phyloP scores from a whole-genome alignment of 305 asterid genomes.

The Fraxinus latifolia region DNA sequence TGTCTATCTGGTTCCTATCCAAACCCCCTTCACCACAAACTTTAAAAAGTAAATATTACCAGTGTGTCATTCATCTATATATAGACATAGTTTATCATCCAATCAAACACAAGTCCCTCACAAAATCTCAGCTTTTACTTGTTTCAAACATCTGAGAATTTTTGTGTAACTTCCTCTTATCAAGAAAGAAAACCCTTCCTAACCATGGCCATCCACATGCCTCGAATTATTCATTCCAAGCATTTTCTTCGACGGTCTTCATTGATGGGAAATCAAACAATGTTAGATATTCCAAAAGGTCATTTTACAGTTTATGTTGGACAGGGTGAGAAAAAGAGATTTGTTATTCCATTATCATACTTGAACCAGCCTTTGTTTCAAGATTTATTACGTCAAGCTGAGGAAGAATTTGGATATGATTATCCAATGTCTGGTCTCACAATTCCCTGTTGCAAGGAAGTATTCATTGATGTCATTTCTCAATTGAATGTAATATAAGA shows the following conservation, averaged over 20 bases:
- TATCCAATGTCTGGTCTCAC: conserved; percentile 27
- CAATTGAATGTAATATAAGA: conserved; percentile 4
- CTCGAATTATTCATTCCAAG: not conserved
- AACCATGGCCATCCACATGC: not conserved
- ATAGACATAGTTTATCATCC: not conserved
- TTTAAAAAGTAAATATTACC: not conserved
- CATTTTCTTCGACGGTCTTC: not conserved
- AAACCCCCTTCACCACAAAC: not conserved
- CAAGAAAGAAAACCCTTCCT: not conserved
- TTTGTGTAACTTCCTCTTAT: not conserved
- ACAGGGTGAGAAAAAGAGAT: conserved; percentile 7
- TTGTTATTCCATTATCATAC: conserved; percentile 23
- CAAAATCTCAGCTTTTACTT: not conserved
- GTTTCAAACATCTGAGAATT: not conserved
- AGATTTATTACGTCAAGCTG: conserved; percentile 11
- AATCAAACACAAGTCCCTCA: not conserved
- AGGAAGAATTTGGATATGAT: conserved; percentile 24
- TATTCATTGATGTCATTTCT: conserved; percentile 14
- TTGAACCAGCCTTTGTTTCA: conserved; percentile 27
- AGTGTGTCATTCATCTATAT: not conserved
- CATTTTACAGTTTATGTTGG: not conserved
- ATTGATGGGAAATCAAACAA: not conserved
- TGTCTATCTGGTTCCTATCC: not conserved
- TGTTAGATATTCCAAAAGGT: not conserved
- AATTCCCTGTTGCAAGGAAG: conserved; percentile 18